Base-by-base conservation (phyloP, 2,329 filamentous ascomycete species). In the Coniochaeta sp. region DNA sequence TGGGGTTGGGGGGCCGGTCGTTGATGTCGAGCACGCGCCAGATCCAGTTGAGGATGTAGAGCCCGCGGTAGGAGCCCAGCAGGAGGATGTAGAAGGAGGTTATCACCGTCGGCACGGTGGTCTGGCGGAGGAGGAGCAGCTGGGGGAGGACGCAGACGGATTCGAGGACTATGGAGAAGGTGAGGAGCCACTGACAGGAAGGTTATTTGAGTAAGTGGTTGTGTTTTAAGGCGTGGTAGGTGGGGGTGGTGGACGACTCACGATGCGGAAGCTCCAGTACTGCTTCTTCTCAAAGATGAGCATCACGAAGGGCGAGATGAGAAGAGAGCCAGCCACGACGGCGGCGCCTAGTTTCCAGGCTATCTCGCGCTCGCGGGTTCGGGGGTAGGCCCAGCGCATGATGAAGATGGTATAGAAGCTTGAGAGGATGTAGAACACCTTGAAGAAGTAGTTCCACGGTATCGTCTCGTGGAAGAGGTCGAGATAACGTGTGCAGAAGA, bases 1-100 rank as follows among this genome's bases (percentile, higher is more conserved):
- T 84, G 3, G 85, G 81, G 67, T 93, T 88, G 62, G 87, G 86
- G 63, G 80, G 77, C 47, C 77, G 72, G 66, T 85, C 82, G 32
- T 79, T 77, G 10, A 80, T 78, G 67, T 89, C 86, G 24, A 85
- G 74, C 61, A 80, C 81, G 34, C 90, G 86, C 62, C 84, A 77
- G 66, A 97, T 88, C 93, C 93, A 98, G 73, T 96, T 97, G 55
- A 96, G 74, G 62, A 96, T 88, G 75, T 98, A 97, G 63, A 97
- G 84, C 56, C 81, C 90, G 60, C 93, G 90, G 76, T 97, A 98
- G 14, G 88, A 88, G 38, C 93, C 93, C 1, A 97, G 84, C 0
- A 91, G 87, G 57, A 95, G 79, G 59, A 98, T 89, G 74, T 98
- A 98, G 77, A 90, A 96, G n/a, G 91, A 96, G 73, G 96, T 91